phyloP scores from a whole-genome alignment of 225 moss, liverwort and hornwort species.

The Marchantia polymorpha region DNA sequence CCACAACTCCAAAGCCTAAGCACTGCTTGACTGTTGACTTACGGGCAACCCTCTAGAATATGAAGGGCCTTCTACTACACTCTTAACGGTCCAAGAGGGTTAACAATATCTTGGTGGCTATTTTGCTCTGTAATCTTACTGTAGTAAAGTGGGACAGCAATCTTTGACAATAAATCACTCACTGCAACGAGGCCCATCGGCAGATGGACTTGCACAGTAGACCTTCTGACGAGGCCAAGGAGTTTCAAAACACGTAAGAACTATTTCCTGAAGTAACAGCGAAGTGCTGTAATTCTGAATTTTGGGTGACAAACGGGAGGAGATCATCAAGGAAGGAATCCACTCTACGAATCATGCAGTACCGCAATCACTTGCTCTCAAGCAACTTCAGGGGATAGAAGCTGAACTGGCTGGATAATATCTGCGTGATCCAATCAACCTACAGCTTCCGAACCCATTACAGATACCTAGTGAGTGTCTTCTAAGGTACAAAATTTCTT shows the following conservation, averaged over 20 bases:
- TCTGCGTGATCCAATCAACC: too few relatives aligned
- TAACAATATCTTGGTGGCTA: too few relatives aligned
- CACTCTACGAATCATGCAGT: background rate
- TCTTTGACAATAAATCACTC: background rate
- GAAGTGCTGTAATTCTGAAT: background rate
- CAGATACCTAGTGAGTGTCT: too few relatives aligned
- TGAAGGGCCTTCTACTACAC: too few relatives aligned
- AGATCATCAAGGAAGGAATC: background rate
- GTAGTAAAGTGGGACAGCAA: too few relatives aligned
- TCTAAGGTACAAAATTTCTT: too few relatives aligned
- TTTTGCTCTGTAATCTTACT: too few relatives aligned
- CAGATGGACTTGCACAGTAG: background rate
- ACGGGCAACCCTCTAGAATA: background rate
- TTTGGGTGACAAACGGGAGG: background rate
- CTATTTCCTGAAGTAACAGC: conserved; percentile 10
- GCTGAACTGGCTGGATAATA: too few relatives aligned
- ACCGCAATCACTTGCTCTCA: background rate
- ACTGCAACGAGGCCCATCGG: background rate
- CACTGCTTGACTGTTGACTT: background rate
- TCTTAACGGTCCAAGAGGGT: too few relatives aligned
- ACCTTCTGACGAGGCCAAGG: background rate
- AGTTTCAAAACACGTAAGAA: background rate
- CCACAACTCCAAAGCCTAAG: background rate
- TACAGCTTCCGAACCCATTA: too few relatives aligned
- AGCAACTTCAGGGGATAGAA: too few relatives aligned